Base-by-base conservation (phyloP, 106 monocot species). In the Chionographis japonica region DNA sequence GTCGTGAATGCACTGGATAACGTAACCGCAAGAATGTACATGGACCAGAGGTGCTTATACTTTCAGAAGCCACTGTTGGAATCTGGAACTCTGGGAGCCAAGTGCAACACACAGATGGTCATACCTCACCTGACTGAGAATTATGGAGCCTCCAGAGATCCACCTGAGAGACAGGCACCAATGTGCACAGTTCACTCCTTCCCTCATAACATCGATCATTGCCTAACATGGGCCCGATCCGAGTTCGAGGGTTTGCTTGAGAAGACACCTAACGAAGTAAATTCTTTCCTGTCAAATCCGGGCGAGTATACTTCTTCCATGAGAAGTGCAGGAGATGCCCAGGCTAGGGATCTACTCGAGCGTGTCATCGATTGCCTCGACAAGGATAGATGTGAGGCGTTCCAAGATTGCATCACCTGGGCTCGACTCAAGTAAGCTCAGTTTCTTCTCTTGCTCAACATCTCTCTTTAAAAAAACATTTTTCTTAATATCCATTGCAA, bases 161-260 rank as follows among this genome's bases (percentile, higher is more conserved):
- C 97, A 40, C 92, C 92, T 38, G 97, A 89, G 73, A 92, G 83
- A 59, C 97, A 97, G 72, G 89, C 92, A 18, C 97, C 97, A 15
- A 87, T 89, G 89, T 97, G 92, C 76, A 92, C 92, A 0, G 84
- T 97, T 61, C 92, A 92, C 66, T 97, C 92, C 12, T 97, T 97
- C 58, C 92, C 97, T 4, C 92, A 92, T 50, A 92, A 92, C 56
- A 92, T 97, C 54, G 92, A 92, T 75, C 97, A 97, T 58, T 97
- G 92, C 69, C 62, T 97, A 66, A 97, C 87, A 40, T 97, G 97
- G 92, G 92, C 97, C 17, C 64, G 92, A 54, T 92, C 92, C 37
- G 97, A 97, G 67, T 97, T 97, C 75, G 97, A 97, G 67, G 89
- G 92, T 27, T 64, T 97, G 56, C 84, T 97, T 67, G 89, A 89